phyloP scores from a whole-genome alignment of 129 eudicot genomes.

The Lonicera japonica region DNA sequence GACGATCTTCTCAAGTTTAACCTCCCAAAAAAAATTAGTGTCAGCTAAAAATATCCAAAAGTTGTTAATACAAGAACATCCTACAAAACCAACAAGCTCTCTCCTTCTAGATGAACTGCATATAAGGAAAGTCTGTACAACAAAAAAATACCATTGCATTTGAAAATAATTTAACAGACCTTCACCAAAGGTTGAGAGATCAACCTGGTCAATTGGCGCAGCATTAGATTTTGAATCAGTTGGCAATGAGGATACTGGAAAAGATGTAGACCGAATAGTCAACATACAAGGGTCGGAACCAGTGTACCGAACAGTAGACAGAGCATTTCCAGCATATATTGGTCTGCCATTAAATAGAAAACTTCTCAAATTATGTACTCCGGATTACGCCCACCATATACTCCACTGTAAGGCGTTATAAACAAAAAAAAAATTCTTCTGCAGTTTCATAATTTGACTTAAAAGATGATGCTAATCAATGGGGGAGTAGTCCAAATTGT shows the following conservation, averaged over 20 bases:
- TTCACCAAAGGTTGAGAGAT: constrained; percentile 66
- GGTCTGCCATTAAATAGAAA: constrained; percentile 53
- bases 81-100: not conserved
- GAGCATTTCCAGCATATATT: constrained; percentile 97
- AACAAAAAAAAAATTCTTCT: no score
- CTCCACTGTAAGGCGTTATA: not conserved
- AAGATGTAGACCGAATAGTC: constrained; percentile 75
- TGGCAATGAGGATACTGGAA: constrained; percentile 40
- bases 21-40: not conserved
- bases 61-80: not conserved
- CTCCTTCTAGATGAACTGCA: not conserved
- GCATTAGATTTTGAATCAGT: constrained; percentile 39
- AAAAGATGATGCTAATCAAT: no score
- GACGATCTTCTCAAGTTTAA: not conserved
- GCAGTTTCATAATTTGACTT: no score
- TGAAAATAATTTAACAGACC: constrained; percentile 43
- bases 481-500: no score
- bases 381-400: not conserved
- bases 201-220: constrained; percentile 71
- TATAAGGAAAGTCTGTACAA: not conserved
- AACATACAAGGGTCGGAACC: constrained; percentile 83
- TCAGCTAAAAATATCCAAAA: not conserved
- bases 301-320: constrained; percentile 72
- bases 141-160: not conserved
- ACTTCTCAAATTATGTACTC: not conserved